Conservation (phyloP, 2,329 filamentous ascomycete species). For the Fusarium hainanense region DNA sequence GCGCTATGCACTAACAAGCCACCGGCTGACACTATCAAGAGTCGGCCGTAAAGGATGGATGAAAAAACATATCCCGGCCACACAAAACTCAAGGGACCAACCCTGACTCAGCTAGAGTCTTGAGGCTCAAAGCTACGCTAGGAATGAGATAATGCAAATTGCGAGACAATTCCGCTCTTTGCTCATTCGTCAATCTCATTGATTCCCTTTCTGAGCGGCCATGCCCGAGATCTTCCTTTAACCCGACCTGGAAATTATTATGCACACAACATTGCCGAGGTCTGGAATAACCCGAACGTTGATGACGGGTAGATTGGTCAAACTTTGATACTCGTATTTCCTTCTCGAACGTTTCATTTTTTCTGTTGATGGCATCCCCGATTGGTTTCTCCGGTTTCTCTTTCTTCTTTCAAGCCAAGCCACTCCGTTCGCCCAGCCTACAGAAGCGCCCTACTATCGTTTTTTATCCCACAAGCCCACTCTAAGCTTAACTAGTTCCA, state of each 20-base stretch:
- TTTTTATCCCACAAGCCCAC: background rate
- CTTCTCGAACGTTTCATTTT: background rate
- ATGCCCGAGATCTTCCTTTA: conserved; percentile 24
- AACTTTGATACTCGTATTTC: background rate
- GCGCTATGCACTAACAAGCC: conserved; percentile 1
- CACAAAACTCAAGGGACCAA: background rate
- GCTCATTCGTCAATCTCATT: conserved; percentile 9
- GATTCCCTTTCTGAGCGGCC: background rate
- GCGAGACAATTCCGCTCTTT: background rate
- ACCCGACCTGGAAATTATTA: background rate
- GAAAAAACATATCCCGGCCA: background rate
- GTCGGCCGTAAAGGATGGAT: background rate
- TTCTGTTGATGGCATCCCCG: background rate
- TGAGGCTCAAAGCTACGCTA: conserved; percentile 29
- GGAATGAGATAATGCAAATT: conserved; percentile 20
- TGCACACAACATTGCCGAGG: background rate
- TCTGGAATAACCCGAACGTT: background rate
- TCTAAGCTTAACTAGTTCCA: background rate
- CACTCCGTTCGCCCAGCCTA: background rate
- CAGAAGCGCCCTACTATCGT: background rate
- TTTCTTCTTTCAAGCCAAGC: background rate
- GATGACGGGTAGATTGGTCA: background rate
- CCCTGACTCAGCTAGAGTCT: conserved; percentile 6
- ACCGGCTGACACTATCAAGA: background rate
- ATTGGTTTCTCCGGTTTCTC: background rate